Evolutionary conservation across 257 asterid genomes (phyloP), one percentile per base, ranked within the genome.

Genomic region (Schizonepeta tenuifolia): DNA sequence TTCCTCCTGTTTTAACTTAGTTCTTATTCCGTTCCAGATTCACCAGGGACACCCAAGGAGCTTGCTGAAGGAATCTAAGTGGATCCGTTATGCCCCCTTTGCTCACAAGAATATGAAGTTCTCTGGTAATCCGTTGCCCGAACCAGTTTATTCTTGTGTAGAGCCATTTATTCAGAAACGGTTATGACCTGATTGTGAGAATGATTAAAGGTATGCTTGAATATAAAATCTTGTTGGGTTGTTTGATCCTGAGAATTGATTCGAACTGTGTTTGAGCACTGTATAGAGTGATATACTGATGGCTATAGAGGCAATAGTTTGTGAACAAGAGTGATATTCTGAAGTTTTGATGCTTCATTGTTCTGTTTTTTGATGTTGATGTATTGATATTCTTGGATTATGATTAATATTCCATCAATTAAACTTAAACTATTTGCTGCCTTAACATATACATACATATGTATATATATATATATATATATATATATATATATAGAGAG

Each of bases 11-110:
- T n/a, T 18, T 28, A 18, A 49, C n/a, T 21, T 54, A 54, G 40
- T 40, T 12, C 7, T 56, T 31, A 18, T 66, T 14, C 6, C 7
- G 0, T 46, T 58, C 28, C 79, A 67, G 69, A 35, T 66, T 33
- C 62, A 5, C 61, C 17, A 20, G 14, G 38, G 66, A 17, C 58
- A 24, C 18, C 26, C n/a, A 17, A 31, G 46, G 51, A 28, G 26
- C 49, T 44, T 59, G 60, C 54, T 46, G 51, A 44, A 74, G 73
- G 33, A 66, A 26, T 44, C 7, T 15, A 28, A 44, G 33, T 22
- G 43, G 22, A 22, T 11, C n/a, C 17, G 9, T 17, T 22, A 43
- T n/a, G 77, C 12, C 36, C 10, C 21, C 15, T 47, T 15, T 2
- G 54, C 20, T 47, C 24, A 8, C 22, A 14, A 51, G 35, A 18